Evolutionary conservation across 75 land plant genomes (phyloP), one percentile per base, ranked within the genome.

Genomic region (Larix kaempferi): DNA sequence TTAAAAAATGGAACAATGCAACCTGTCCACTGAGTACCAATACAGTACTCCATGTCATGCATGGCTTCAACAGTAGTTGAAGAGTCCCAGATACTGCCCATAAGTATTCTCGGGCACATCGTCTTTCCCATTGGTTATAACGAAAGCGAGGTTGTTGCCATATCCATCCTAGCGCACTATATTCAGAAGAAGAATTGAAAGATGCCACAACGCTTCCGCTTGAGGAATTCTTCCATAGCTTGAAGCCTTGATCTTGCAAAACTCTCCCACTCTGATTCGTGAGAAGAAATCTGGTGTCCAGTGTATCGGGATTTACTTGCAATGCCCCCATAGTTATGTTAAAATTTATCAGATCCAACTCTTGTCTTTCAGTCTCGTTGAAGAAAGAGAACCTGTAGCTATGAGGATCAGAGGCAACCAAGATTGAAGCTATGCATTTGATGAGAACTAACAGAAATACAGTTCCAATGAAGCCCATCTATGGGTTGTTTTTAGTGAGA

Each of bases 71-170:
- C n/a, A n/a, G n/a, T n/a, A 17, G 56, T 82, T 82, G 11, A 80
- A 76, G 19, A 89, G 81, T 14, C 91, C 91, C 11, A 89, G 87
- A 78, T 80, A 87, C 37, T 57, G 76, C 2, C 89, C 91, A 3
- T 56, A 56, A 83, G 87, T 84, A 71, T 78, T 73, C 1, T 25
- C n/a, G 6, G 72, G 82, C 5, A 77, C 80, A 19, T 33, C 55
- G 8, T 17, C 10, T 1, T 33, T 14, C 19, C 56, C 49, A 27
- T 65, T 59, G 21, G 87, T n/a, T 11, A 89, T 37, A n/a, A 84
- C 64, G 80, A 89, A 87, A 56, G 89, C 87, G 56, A 89, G 12
- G 23, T 89, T 89, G 57, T 88, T 89, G 26, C 87, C 74, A 4
- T 61, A 56, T 5, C 13, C 0, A 16, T 75, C 80, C 49, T 59